Evolutionary conservation across 73 alveolate species (phyloP).

Genomic region (Breviolum minutum): DNA sequence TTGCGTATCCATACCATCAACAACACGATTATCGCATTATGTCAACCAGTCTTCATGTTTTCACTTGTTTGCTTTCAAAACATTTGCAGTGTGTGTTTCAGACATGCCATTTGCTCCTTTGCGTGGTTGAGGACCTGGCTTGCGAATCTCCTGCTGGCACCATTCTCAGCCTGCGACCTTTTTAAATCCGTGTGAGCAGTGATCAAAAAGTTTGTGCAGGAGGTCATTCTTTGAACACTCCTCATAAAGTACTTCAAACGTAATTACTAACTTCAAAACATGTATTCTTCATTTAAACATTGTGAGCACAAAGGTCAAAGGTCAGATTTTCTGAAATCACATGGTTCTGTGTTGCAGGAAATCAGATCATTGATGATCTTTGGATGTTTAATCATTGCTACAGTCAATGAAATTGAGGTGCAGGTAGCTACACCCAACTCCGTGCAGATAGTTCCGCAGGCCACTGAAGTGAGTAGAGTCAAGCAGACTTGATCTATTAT

Average conservation of each 20-base stretch:
- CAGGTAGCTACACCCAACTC: constrained; percentile 21
- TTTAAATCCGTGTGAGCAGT: too few relatives aligned
- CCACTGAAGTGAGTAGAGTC: neutral
- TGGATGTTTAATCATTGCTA: neutral
- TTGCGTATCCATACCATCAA: too few relatives aligned
- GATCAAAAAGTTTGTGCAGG: neutral
- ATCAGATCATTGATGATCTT: too few relatives aligned
- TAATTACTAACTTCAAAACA: neutral
- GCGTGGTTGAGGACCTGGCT: neutral
- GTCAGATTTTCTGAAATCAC: neutral
- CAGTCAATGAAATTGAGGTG: neutral
- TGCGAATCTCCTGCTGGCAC: constrained; percentile 15
- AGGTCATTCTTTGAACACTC: neutral
- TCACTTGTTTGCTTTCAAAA: too few relatives aligned
- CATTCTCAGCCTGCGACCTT: neutral
- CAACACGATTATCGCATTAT: too few relatives aligned
- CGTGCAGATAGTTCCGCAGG: constrained; percentile 44
- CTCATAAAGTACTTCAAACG: too few relatives aligned
- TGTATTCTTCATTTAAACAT: neutral
- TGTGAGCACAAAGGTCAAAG: neutral
- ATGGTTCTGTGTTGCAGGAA: neutral
- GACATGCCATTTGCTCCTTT: too few relatives aligned
- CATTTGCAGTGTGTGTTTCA: too few relatives aligned
- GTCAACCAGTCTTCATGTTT: too few relatives aligned
- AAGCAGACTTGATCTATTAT: too few relatives aligned